phyloP scores from a whole-genome alignment of 352 stramenopile species.

The Globisporangium acanthophoron region DNA sequence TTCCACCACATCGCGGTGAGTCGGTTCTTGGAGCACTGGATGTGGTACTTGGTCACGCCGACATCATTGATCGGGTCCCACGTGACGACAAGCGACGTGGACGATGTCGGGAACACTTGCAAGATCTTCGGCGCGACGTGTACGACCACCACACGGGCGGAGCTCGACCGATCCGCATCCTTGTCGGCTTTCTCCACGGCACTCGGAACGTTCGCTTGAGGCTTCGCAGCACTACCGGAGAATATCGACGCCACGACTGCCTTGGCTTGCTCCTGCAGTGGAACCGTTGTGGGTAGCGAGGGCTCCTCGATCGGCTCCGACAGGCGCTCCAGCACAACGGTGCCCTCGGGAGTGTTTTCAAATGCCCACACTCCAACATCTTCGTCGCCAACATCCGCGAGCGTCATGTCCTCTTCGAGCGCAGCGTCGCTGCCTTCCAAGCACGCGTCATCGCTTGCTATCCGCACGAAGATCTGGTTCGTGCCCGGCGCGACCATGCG shows the following conservation, averaged over 20 bases:
- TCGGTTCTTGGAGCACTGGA: constrained; percentile 80
- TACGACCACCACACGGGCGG: constrained; percentile 9
- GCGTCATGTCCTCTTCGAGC: background rate
- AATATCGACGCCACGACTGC: constrained; percentile 63
- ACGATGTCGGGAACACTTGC: constrained; percentile 46
- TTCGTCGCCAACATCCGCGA: background rate
- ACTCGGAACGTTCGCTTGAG: background rate
- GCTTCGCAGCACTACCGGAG: constrained; percentile 13
- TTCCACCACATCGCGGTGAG: constrained; percentile 78
- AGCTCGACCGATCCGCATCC: background rate
- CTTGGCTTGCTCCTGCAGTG: constrained; percentile 66
- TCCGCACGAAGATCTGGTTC: constrained; percentile 63
- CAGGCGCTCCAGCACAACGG: constrained; percentile 55
- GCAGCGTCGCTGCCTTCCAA: constrained; percentile 3
- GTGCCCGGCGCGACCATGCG: constrained; percentile 50
- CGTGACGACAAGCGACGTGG: constrained; percentile 59
- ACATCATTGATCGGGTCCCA: constrained; percentile 68
- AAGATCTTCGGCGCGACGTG: constrained; percentile 44
- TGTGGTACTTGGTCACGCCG: constrained; percentile 60
- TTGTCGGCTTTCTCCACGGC: background rate
- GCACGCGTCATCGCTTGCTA: constrained; percentile 8
- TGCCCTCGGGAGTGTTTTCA: constrained; percentile 54
- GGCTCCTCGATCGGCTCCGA: constrained; percentile 35
- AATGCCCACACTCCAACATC: constrained; percentile 52
- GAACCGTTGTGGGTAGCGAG: constrained; percentile 10